Percentiles rank a stretch among this genome's conserved stretches.
Conservation (phyloP, 2,329 filamentous ascomycete genomes). For the Aspergillus luchuensis region DNA sequence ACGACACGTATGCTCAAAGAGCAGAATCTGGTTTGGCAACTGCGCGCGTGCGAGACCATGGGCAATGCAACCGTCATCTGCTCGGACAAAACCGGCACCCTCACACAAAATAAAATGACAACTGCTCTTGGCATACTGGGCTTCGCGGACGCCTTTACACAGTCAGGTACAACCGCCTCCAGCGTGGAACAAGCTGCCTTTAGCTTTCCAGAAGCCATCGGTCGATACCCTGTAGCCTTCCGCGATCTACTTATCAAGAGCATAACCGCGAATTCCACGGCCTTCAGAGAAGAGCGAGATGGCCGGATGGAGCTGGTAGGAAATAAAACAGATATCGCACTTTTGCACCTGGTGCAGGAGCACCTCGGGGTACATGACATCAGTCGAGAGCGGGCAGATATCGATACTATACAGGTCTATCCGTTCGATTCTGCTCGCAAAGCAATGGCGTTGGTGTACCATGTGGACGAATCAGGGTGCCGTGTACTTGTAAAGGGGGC, state of each 20-base stretch:
- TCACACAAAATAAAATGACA: conserved; percentile 73
- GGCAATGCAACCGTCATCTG: conserved; percentile 76
- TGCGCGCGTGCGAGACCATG: conserved; percentile 77
- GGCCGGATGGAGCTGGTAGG: conserved; percentile 56
- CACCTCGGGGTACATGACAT: conserved; percentile 63
- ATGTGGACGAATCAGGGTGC: conserved; percentile 25
- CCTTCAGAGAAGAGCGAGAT: conserved; percentile 67
- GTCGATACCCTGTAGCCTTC: not conserved
- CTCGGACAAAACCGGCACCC: conserved; percentile 74
- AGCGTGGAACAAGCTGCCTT: too few species aligned
- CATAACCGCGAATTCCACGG: conserved; percentile 58
- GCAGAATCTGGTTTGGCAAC: conserved; percentile 71
- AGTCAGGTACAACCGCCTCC: not conserved
- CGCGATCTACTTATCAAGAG: conserved; percentile 33
- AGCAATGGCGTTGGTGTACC: conserved; percentile 49
- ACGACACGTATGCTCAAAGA: conserved; percentile 74
- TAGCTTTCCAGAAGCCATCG: conserved; percentile 21
- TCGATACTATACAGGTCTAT: conserved; percentile 62
- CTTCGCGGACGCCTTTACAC: conserved; percentile 9
- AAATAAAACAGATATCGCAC: conserved; percentile 70
- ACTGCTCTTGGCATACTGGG: conserved; percentile 72
- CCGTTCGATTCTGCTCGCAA: conserved; percentile 71
- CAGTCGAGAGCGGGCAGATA: conserved; percentile 58
- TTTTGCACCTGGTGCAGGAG: conserved; percentile 65
- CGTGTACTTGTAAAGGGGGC: conserved; percentile 41